Evolutionary conservation across 129 eudicot species (phyloP).

Genomic region (Flaveria brownii): DNA sequence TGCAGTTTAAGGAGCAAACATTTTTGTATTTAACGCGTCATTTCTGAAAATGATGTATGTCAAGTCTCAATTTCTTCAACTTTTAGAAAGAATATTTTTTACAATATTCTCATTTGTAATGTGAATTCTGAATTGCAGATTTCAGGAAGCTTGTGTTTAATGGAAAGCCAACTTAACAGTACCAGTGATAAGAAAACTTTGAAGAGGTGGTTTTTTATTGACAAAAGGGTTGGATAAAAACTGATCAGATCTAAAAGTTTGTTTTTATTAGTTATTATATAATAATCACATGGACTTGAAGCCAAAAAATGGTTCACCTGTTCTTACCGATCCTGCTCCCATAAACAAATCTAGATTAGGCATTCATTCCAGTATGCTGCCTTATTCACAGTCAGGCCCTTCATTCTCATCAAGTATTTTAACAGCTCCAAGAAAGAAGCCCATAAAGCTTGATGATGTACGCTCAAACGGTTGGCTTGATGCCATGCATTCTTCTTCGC

Average conservation of each 20-base stretch:
- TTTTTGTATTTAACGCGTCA: slow-evolving; percentile 36
- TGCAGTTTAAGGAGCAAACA: slow-evolving; percentile 16
- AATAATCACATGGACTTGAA: slow-evolving; percentile 57
- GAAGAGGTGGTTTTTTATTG: slow-evolving; percentile 87
- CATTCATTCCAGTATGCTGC: slow-evolving; percentile 46
- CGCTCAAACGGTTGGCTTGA: slow-evolving; percentile 87
- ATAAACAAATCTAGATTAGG: slow-evolving; percentile 70
- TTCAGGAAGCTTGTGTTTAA: slow-evolving; percentile 50
- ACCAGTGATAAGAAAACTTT: slow-evolving; percentile 69
- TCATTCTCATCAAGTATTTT: slow-evolving; percentile 46
- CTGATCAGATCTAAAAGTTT: slow-evolving; percentile 10
- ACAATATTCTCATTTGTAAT: not conserved
- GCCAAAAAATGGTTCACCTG: slow-evolving; percentile 61
- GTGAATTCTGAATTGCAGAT: slow-evolving; percentile 32
- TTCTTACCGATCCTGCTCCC: slow-evolving; percentile 67
- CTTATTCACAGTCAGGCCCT: slow-evolving; percentile 62
- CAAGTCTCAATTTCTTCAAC: not conserved
- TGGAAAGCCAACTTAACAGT: slow-evolving; percentile 54
- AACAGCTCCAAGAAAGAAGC: slow-evolving; percentile 64
- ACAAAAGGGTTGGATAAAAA: slow-evolving; percentile 64
- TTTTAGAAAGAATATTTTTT: not conserved
- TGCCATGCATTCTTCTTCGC: slow-evolving; percentile 90
- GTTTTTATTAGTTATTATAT: not conserved
- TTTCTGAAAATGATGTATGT: slow-evolving; percentile 61
- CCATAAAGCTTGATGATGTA: slow-evolving; percentile 74